Percentiles rank a stretch among this genome's conserved stretches.
phyloP scores from a whole-genome alignment of 108 stramenopile genomes.

The Cyclotella baltica region DNA sequence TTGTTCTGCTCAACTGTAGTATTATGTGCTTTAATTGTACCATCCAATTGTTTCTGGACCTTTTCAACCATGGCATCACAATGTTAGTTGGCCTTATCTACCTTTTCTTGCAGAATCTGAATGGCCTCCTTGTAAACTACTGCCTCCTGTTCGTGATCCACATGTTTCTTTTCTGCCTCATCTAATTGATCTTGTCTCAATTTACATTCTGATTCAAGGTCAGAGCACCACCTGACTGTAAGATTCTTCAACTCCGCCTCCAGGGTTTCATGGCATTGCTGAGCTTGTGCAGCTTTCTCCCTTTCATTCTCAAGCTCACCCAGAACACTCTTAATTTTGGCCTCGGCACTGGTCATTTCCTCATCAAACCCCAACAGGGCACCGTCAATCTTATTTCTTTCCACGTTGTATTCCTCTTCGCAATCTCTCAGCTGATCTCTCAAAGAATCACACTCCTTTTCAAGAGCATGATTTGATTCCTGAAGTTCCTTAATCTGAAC shows the following conservation, averaged over 20 bases:
- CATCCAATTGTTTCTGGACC: neutral
- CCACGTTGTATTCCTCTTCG: constrained; percentile 36
- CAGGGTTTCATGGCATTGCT: neutral
- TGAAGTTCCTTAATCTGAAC: constrained; percentile 4
- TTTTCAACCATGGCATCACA: neutral
- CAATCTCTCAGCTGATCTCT: constrained; percentile 7
- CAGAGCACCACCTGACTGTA: constrained; percentile 6
- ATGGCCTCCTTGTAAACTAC: constrained; percentile 48
- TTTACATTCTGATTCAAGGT: constrained; percentile 27
- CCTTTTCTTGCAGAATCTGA: constrained; percentile 41
- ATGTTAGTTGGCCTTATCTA: constrained; percentile 3
- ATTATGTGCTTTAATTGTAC: too few relatives aligned
- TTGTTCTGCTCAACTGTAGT: too few relatives aligned
- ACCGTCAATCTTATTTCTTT: constrained; percentile 36
- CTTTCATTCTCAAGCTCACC: constrained; percentile 38
- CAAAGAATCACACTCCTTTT: constrained; percentile 20
- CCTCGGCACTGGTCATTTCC: constrained; percentile 45
- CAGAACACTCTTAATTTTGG: constrained; percentile 32
- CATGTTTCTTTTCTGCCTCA: constrained; percentile 12
- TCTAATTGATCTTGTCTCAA: constrained; percentile 31
- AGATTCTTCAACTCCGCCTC: constrained; percentile 6
- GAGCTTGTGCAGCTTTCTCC: constrained; percentile 1
- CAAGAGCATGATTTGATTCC: constrained; percentile 8
- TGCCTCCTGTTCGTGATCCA: constrained; percentile 37
- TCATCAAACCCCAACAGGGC: constrained; percentile 45